Conservation (phyloP, 306 rosid genomes). For the Herpetospermum pedunculosum region DNA sequence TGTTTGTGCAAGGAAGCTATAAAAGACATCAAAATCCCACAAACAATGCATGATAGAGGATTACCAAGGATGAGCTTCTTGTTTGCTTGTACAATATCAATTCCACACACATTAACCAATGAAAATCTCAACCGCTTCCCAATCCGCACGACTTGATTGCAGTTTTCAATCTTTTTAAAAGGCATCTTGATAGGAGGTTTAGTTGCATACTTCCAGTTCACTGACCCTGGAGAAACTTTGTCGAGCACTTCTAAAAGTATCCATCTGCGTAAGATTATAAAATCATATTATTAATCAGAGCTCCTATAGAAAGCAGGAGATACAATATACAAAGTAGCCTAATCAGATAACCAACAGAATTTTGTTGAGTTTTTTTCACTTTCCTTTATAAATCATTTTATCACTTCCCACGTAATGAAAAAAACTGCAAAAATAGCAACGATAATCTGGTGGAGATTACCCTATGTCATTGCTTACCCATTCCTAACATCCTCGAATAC, state of each 20-base stretch:
- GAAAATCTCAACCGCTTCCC: constrained; percentile 69
- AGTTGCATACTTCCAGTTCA: constrained; percentile 88
- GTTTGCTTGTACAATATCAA: constrained; percentile 95
- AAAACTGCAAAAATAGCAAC: neutral
- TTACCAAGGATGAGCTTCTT: constrained; percentile 95
- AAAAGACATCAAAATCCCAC: neutral
- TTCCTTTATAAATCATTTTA: neutral
- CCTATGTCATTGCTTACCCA: constrained; percentile 42
- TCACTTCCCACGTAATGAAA: neutral
- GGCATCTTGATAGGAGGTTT: constrained; percentile 97
- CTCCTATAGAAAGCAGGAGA: constrained; percentile 7
- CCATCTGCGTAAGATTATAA: constrained; percentile 40
- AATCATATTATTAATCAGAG: constrained; percentile 8
- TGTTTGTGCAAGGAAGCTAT: neutral
- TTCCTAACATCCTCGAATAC: constrained; percentile 92
- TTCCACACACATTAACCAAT: constrained; percentile 81
- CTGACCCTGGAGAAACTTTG: constrained; percentile 74
- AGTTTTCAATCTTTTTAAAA: constrained; percentile 87
- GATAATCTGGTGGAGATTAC: neutral
- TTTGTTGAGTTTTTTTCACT: neutral
- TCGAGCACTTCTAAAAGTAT: constrained; percentile 83
- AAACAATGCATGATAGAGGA: neutral
- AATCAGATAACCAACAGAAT: neutral
- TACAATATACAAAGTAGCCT: neutral
- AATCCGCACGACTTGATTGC: constrained; percentile 79